These are phyloP conservation scores for Trichoderma arundinaceum DNA, from an alignment of 2,329 filamentous ascomycete genomes.

Conservation along the genomic window DNA sequence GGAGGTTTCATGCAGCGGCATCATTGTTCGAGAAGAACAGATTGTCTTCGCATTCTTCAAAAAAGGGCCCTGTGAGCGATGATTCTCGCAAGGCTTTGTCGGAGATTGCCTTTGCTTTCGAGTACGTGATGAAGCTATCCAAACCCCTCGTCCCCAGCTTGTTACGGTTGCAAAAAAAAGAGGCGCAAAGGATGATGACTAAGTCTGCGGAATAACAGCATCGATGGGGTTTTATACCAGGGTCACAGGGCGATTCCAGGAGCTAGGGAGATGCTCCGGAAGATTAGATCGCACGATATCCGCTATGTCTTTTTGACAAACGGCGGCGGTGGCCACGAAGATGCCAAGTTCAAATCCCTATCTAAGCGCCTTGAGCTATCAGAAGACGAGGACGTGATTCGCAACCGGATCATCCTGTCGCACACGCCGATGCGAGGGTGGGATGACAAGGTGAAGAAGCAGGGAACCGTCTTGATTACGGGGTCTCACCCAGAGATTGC, in stretches of 20 bases:
- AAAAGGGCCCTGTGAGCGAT: constrained; percentile 22
- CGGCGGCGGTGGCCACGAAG: constrained; percentile 85
- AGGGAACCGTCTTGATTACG: constrained; percentile 70
- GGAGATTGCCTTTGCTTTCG: constrained; percentile 48
- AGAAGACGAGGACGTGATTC: constrained; percentile 44
- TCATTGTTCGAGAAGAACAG: not conserved
- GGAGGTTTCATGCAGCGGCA: constrained; percentile 9
- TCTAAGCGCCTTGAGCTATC: constrained; percentile 43
- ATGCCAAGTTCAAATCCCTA: constrained; percentile 45
- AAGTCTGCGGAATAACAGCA: constrained; percentile 49
- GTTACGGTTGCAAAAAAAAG: not conserved
- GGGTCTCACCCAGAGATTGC: constrained; percentile 72
- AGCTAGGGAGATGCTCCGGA: constrained; percentile 73
- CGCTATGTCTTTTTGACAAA: constrained; percentile 97
- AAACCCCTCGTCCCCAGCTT: not conserved
- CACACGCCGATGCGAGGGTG: constrained; percentile 84
- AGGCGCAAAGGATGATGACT: not conserved
- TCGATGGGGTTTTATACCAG: constrained; percentile 94
- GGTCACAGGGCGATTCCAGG: constrained; percentile 79
- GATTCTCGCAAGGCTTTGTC: constrained; percentile 39
- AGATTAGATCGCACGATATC: constrained; percentile 75
- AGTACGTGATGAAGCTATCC: constrained; percentile 39
- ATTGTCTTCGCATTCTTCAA: not conserved
- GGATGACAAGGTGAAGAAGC: constrained; percentile 45
- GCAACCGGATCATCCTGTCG: constrained; percentile 67